phyloP scores from a whole-genome alignment of 2,329 filamentous ascomycete species.

The Trichoderma sp. region DNA sequence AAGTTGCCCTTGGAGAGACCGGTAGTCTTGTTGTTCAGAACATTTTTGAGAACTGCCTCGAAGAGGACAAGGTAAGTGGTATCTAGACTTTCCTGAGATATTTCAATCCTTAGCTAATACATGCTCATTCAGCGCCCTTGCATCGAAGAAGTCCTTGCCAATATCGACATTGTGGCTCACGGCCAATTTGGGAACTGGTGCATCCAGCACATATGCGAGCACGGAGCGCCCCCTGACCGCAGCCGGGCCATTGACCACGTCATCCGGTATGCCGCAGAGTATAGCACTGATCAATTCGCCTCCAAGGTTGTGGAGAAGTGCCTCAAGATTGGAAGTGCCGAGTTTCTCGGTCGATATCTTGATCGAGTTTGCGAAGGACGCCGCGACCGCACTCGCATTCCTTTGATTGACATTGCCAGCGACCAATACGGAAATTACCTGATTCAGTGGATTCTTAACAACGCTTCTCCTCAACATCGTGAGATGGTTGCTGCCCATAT shows the following conservation, averaged over 20 bases:
- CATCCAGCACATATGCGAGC: conserved; percentile 98
- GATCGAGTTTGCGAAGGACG: conserved; percentile 91
- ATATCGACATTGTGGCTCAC: conserved; percentile 94
- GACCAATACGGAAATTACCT: conserved; percentile 99
- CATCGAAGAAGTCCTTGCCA: conserved; percentile 91
- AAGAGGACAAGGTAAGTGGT: conserved; percentile 89
- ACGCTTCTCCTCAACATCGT: conserved; percentile 81
- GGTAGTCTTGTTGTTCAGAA: conserved; percentile 98
- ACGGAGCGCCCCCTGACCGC: conserved; percentile 86
- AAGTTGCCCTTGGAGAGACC: conserved; percentile 94
- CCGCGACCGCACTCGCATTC: conserved; percentile 87
- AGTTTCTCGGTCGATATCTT: conserved; percentile 90
- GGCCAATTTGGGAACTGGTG: conserved; percentile 99
- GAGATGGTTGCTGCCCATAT: conserved; percentile 93
- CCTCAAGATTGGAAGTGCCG: conserved; percentile 87
- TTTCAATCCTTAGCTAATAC: conserved; percentile 21
- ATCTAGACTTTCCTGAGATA: not conserved
- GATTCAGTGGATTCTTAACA: conserved; percentile 93
- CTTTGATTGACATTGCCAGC: conserved; percentile 94
- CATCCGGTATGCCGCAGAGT: conserved; percentile 87
- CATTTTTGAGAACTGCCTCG: conserved; percentile 98
- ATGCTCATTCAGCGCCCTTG: conserved; percentile 70
- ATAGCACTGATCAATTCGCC: conserved; percentile 98
- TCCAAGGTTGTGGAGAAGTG: conserved; percentile 99
- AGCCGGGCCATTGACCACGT: conserved; percentile 94